These are phyloP conservation scores for Coniochaeta ligniaria DNA, from an alignment of 2,329 filamentous ascomycete genomes.

Conservation along the genomic window DNA sequence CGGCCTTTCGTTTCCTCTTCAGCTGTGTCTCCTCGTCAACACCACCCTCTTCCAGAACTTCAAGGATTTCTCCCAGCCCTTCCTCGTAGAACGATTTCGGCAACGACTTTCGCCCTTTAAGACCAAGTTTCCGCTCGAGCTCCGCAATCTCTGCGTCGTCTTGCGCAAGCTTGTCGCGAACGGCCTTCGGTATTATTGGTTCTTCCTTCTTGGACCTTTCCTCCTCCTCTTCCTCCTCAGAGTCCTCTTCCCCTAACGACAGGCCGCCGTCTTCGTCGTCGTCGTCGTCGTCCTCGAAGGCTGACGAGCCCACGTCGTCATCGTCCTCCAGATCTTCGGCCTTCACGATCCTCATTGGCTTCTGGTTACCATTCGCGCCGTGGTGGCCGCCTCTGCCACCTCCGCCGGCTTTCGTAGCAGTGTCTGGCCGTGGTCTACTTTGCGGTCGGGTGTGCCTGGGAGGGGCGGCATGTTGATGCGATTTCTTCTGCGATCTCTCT, in stretches of 20 bases:
- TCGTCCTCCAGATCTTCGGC: constrained; percentile 18
- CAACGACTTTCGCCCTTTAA: constrained; percentile 68
- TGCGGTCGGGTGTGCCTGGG: not conserved
- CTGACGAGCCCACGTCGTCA: constrained; percentile 10
- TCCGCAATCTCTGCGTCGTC: constrained; percentile 87
- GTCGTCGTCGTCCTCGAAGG: constrained; percentile 14
- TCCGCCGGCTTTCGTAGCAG: constrained; percentile 2
- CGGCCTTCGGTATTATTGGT: constrained; percentile 19
- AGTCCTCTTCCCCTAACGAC: constrained; percentile 7
- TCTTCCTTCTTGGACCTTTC: constrained; percentile 5
- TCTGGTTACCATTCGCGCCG: not conserved
- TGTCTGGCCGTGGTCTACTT: constrained; percentile 8
- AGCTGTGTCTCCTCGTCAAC: constrained; percentile 42
- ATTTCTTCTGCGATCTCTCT: constrained; percentile 55
- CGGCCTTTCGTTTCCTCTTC: constrained; percentile 52
- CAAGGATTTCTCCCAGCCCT: constrained; percentile 72
- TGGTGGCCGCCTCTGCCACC: constrained; percentile 7
- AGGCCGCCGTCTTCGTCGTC: constrained; percentile 17
- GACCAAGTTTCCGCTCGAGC: constrained; percentile 79
- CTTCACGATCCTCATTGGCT: not conserved
- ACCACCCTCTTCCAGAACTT: constrained; percentile 48
- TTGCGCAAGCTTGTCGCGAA: constrained; percentile 61
- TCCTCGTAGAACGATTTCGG: constrained; percentile 73
- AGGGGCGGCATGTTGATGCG: constrained; percentile 13
- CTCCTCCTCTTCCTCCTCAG: constrained; percentile 14